phyloP scores from a whole-genome alignment of 108 stramenopile species.

The Seminavis robusta region DNA sequence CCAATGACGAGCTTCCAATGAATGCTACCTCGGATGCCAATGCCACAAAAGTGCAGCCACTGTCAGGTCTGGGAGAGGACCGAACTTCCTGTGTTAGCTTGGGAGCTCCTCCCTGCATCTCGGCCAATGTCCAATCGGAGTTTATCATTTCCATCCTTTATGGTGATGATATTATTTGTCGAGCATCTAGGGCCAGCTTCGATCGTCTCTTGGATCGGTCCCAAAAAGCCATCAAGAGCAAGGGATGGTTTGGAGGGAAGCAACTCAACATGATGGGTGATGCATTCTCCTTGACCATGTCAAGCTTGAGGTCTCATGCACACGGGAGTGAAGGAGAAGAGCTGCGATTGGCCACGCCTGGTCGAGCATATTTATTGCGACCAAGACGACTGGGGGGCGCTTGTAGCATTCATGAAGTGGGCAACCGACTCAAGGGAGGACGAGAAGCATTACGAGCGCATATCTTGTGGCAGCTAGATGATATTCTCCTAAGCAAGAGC shows the following conservation, averaged over 20 bases:
- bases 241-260: slow-evolving; percentile 29
- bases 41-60: slow-evolving; percentile 4
- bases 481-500: slow-evolving; percentile 75
- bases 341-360: slow-evolving; percentile 56
- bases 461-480: slow-evolving; percentile 84
- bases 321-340: slow-evolving; percentile 69
- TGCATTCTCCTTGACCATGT: slow-evolving; percentile 61
- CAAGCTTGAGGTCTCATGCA: slow-evolving; percentile 60
- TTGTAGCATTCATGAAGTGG: slow-evolving; percentile 84
- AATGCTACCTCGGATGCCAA: slow-evolving; percentile 1
- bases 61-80: slow-evolving; percentile 44
- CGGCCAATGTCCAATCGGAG: slow-evolving; percentile 59
- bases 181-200: slow-evolving; percentile 51
- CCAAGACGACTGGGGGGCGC: slow-evolving; percentile 67
- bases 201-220: slow-evolving; percentile 52
- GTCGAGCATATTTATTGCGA: slow-evolving; percentile 67
- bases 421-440: slow-evolving; percentile 52
- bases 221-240: slow-evolving; percentile 35
- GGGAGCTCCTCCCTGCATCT: slow-evolving; percentile 76
- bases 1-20: not conserved
- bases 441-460: slow-evolving; percentile 74
- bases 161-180: slow-evolving; percentile 80
- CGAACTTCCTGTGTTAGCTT: slow-evolving; percentile 65
- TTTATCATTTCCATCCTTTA: slow-evolving; percentile 71
- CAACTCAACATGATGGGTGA: slow-evolving; percentile 71